Conservation (phyloP, 805 yeast genomes). For the Ogataea salicorniae region DNA sequence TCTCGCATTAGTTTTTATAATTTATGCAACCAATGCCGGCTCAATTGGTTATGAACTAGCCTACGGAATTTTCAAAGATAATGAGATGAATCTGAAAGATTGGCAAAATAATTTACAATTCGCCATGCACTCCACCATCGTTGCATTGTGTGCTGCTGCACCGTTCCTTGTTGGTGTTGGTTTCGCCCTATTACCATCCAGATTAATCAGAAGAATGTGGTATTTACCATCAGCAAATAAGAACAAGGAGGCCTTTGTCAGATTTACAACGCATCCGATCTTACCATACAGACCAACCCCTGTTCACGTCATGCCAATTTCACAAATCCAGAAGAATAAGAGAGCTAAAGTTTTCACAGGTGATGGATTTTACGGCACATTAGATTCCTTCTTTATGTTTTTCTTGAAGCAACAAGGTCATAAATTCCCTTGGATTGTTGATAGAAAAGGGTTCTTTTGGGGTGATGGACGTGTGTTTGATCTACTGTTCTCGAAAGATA, state of each 20-base stretch:
- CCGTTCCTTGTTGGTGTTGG: constrained; percentile 38
- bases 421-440: constrained; percentile 68
- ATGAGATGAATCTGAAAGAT: constrained; percentile 27
- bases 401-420: constrained; percentile 55
- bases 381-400: constrained; percentile 71
- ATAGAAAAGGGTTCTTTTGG: constrained; percentile 87
- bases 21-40: constrained; percentile 54
- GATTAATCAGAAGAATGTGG: constrained; percentile 72
- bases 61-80: constrained; percentile 22
- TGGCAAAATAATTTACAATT: constrained; percentile 22
- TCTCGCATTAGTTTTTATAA: constrained; percentile 59
- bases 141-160: constrained; percentile 34
- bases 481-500: constrained; percentile 72
- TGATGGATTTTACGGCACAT: constrained; percentile 82
- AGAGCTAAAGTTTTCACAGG: constrained; percentile 76
- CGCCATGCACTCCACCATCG: constrained; percentile 27
- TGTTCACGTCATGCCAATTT: constrained; percentile 60
- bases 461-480: constrained; percentile 87
- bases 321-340: constrained; percentile 48
- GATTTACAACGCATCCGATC: constrained; percentile 69
- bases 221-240: constrained; percentile 57
- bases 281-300: constrained; percentile 77
- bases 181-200: constrained; percentile 55
- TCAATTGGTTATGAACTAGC: constrained; percentile 28
- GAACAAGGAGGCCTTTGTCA: constrained; percentile 41